Percentiles rank a stretch among this genome's conserved stretches.
phyloP scores from a whole-genome alignment of 2,329 filamentous ascomycete genomes.

The Diaporthe sp. region DNA sequence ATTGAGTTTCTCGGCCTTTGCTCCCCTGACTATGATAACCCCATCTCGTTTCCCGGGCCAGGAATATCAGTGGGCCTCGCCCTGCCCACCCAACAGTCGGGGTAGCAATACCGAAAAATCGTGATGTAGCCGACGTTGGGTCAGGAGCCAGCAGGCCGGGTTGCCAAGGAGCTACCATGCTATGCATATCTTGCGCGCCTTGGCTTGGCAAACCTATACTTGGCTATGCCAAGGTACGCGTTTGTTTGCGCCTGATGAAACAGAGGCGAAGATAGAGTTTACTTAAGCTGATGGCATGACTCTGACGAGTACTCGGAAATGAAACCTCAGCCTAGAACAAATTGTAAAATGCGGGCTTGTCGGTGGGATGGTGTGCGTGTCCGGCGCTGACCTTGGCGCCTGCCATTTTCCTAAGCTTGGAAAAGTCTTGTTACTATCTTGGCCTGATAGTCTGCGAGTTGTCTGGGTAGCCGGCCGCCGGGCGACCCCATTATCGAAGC shows the following conservation, averaged over 20 bases:
- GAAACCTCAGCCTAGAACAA: slow-evolving; percentile 1
- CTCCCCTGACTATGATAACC: neutral
- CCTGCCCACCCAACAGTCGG: neutral
- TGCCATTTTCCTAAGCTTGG: slow-evolving; percentile 1
- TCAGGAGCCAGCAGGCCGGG: neutral
- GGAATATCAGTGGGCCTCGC: neutral
- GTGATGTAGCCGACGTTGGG: neutral
- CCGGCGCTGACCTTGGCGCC: neutral
- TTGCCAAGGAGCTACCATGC: slow-evolving; percentile 10
- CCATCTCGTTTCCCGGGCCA: neutral
- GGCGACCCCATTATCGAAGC: neutral
- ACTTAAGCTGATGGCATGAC: neutral
- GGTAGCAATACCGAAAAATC: neutral
- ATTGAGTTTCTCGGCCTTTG: neutral
- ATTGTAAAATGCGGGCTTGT: neutral
- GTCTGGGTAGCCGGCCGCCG: neutral
- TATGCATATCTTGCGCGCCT: slow-evolving; percentile 5
- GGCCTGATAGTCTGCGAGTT: slow-evolving; percentile 3
- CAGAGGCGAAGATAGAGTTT: slow-evolving; percentile 10
- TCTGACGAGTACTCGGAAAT: slow-evolving; percentile 3
- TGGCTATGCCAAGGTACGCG: neutral
- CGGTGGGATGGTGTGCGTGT: neutral
- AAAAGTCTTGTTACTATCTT: slow-evolving; percentile 18
- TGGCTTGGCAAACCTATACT: slow-evolving; percentile 7
- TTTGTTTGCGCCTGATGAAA: slow-evolving; percentile 15